These are phyloP conservation scores for Solanum verrucosum DNA, from an alignment of 257 asterid genomes.

Conservation along the genomic window DNA sequence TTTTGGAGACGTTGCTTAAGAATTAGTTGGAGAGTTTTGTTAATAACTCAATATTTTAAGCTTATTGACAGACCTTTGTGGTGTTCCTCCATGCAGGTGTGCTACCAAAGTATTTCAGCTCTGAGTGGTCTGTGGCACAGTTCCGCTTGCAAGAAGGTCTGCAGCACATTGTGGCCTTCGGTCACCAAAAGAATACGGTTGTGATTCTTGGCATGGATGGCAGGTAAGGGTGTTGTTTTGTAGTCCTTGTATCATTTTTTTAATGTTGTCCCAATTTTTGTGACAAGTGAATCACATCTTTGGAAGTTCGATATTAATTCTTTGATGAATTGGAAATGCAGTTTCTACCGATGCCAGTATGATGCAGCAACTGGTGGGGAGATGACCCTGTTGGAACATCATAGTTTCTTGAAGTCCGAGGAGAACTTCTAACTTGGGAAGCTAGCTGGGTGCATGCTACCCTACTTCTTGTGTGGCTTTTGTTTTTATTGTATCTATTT, in stretches of 20 bases:
- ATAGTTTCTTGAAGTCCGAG: constrained; percentile 66
- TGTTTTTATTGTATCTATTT: not conserved
- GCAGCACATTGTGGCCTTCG: constrained; percentile 74
- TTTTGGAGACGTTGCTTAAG: not conserved
- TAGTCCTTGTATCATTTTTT: not conserved
- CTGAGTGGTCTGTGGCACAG: constrained; percentile 96
- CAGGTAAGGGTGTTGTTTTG: constrained; percentile 33
- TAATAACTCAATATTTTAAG: not conserved
- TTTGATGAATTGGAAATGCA: constrained; percentile 2
- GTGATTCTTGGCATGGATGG: constrained; percentile 93
- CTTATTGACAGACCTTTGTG: not conserved
- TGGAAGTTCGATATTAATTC: not conserved
- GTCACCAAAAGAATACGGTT: constrained; percentile 79
- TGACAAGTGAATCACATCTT: not conserved
- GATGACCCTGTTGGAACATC: constrained; percentile 81
- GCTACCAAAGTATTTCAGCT: constrained; percentile 89
- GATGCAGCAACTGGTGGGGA: constrained; percentile 70
- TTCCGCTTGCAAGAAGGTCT: constrained; percentile 83
- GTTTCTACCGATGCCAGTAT: constrained; percentile 74
- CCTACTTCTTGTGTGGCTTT: not conserved
- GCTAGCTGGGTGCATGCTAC: not conserved
- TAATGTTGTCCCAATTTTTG: not conserved
- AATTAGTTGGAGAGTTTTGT: not conserved
- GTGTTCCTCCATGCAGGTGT: constrained; percentile 42
- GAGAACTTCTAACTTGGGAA: constrained; percentile 34